A percentile compares a stretch with the other conserved stretches of the same genome.
phyloP scores from a whole-genome alignment of 768 basidiomycete genomes.

The Cubamyces lactineus region DNA sequence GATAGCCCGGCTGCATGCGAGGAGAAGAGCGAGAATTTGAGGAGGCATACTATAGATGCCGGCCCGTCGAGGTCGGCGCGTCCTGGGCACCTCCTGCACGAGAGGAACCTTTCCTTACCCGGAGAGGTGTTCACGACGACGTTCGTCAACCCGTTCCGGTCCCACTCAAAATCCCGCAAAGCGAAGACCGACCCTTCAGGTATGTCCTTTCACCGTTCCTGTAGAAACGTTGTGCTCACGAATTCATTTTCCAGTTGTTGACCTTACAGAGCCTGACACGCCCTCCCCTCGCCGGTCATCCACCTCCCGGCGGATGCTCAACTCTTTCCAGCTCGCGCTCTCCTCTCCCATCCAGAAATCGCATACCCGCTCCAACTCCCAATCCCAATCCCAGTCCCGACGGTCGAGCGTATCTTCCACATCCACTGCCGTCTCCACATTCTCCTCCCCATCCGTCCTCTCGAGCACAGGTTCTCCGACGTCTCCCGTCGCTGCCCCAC shows the following conservation, averaged over 20 bases:
- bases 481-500: conserved; percentile 2
- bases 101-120: background rate
- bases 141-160: conserved; percentile 26
- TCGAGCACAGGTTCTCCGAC: conserved; percentile 6
- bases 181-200: conserved; percentile 5
- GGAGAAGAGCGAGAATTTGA: background rate
- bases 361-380: background rate
- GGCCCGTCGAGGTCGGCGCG: background rate
- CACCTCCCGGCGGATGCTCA: conserved; percentile 12
- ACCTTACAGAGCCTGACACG: background rate
- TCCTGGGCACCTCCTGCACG: conserved; percentile 3
- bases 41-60: background rate
- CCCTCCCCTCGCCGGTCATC: conserved; percentile 7
- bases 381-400: conserved; percentile 12
- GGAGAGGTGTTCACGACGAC: conserved; percentile 19
- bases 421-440: conserved; percentile 8
- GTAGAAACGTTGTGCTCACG: background rate
- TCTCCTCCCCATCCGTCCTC: conserved; percentile 9
- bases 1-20: background rate
- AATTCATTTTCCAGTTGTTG: background rate
- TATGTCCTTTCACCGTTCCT: background rate
- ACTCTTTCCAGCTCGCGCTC: conserved; percentile 11
- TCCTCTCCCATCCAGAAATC: background rate
- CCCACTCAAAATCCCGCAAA: conserved; percentile 5
- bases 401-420: conserved; percentile 21